Evolutionary conservation across 1,139 yeast species (phyloP).

Genomic region (Suhomyces kunorum): DNA sequence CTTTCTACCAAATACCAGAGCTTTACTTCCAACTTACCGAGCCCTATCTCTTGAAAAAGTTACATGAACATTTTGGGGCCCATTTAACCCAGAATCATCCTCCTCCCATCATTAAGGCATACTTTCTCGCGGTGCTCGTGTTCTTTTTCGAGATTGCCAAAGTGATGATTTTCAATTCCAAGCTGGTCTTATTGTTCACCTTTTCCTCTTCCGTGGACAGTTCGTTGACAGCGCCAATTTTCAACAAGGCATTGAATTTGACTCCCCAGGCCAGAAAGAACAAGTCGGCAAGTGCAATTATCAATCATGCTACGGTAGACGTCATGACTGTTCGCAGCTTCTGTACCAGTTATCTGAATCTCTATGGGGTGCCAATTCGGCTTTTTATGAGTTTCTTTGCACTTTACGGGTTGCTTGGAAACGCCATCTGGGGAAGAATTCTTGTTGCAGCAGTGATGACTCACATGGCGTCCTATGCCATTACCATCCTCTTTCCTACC

Average conservation of each 20-base stretch:
- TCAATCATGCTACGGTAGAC: constrained; percentile 31
- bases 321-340: constrained; percentile 21
- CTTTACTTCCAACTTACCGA: constrained; percentile 18
- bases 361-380: constrained; percentile 24
- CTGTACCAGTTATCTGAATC: constrained; percentile 22
- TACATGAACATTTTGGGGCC: constrained; percentile 23
- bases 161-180: constrained; percentile 24
- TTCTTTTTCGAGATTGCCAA: constrained; percentile 20
- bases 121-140: constrained; percentile 21
- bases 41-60: constrained; percentile 27
- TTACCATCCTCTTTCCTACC: constrained; percentile 21
- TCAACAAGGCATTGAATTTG: constrained; percentile 28
- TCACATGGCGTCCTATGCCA: constrained; percentile 24
- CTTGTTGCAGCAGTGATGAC: constrained; percentile 24
- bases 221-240: constrained; percentile 25
- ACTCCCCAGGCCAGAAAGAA: constrained; percentile 30
- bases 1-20: constrained; percentile 16
- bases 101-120: constrained; percentile 30
- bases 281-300: constrained; percentile 32
- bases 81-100: constrained; percentile 8
- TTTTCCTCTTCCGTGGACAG: constrained; percentile 22
- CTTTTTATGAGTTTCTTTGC: constrained; percentile 23
- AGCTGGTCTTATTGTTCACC: constrained; percentile 18
- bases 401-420: constrained; percentile 26
- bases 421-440: constrained; percentile 30